Evolutionary conservation across 2,329 filamentous ascomycete species (phyloP).

Genomic region (Calonectria montana): DNA sequence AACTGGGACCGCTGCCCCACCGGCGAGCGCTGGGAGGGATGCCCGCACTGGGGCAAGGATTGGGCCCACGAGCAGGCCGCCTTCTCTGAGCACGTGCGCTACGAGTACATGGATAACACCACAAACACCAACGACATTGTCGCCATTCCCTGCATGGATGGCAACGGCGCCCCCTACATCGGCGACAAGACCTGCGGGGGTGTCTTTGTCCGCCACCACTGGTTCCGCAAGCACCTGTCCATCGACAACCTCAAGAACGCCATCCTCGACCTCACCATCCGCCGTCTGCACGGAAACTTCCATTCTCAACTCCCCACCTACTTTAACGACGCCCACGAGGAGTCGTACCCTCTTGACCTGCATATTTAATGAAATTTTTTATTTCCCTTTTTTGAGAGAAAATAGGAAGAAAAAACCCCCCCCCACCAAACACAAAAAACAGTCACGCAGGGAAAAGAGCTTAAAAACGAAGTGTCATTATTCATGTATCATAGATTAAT

Average conservation of each 20-base stretch:
- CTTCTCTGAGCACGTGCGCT: slow-evolving; percentile 40
- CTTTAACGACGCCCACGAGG: slow-evolving; percentile 27
- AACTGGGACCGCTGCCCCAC: slow-evolving; percentile 31
- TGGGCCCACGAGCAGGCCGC: slow-evolving; percentile 46
- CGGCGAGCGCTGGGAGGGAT: slow-evolving; percentile 29
- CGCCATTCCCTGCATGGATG: slow-evolving; percentile 38
- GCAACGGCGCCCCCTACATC: slow-evolving; percentile 38
- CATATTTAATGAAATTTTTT: neutral
- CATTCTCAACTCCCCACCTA: slow-evolving; percentile 23
- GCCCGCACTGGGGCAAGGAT: slow-evolving; percentile 35
- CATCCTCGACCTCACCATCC: slow-evolving; percentile 30
- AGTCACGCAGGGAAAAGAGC: neutral
- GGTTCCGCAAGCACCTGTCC: slow-evolving; percentile 35
- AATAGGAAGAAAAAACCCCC: neutral
- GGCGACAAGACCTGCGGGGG: slow-evolving; percentile 38
- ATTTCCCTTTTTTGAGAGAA: neutral
- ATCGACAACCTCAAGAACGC: slow-evolving; percentile 28
- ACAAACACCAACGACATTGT: slow-evolving; percentile 30
- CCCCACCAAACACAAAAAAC: neutral
- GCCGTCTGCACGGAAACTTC: slow-evolving; percentile 31
- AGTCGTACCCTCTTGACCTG: slow-evolving; percentile 22
- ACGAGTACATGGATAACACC: slow-evolving; percentile 32
- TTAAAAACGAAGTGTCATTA: neutral
- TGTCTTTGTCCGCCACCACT: slow-evolving; percentile 41
- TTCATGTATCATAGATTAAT: slow-evolving; percentile 12